Base-by-base conservation (phyloP, 2,329 filamentous ascomycete species). In the Stenocarpella maydis region DNA sequence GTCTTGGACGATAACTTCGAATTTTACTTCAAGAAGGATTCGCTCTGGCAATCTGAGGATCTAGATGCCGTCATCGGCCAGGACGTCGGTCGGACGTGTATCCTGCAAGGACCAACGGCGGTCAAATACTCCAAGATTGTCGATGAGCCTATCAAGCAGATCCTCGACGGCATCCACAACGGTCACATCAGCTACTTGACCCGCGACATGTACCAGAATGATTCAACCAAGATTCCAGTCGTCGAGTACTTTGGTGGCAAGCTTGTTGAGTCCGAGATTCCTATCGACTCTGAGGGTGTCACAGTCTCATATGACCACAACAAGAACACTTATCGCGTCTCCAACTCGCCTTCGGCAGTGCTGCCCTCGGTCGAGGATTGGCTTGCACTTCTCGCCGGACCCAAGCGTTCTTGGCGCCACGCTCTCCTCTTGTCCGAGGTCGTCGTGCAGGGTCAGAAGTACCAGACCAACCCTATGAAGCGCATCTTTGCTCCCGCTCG, bases 1-100 rank as follows among this genome's bases (percentile, higher is more conserved):
- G 87, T 92, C n/a, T 87, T 99, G 26, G 96, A 99, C 76, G 94
- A 97, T 72, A 97, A 95, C 79, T 99, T 99, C 74, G 96, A 99
- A 79, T 97, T 97, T 83, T 99, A 94, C 85, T 99, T 99, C 91
- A 99, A 99, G 90, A 99, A 99, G 85, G 96, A 99, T 80, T 99
- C 96, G 1, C 88, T 99, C 9, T 99, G 96, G 96, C 96, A 99
- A 82, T 98, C 96, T 1, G 96, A 99, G 82, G 96, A 99, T 77
- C 86, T 99, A 14, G 95, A 97, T 77, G 96, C 96, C 66, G 95
- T 99, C 69, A 95, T 98, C 71, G 95, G 87, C 74, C 96, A 98
- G 82, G 97, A 99, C 78, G 96, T 99, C 70, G 95, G 94, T 73
- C 90, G 97, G 78, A 97, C 95, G 53, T 98, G 95, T 84, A 98